Base-by-base conservation (phyloP, 176 grass and related monocot genomes). In the Alloteropsis semialata region DNA sequence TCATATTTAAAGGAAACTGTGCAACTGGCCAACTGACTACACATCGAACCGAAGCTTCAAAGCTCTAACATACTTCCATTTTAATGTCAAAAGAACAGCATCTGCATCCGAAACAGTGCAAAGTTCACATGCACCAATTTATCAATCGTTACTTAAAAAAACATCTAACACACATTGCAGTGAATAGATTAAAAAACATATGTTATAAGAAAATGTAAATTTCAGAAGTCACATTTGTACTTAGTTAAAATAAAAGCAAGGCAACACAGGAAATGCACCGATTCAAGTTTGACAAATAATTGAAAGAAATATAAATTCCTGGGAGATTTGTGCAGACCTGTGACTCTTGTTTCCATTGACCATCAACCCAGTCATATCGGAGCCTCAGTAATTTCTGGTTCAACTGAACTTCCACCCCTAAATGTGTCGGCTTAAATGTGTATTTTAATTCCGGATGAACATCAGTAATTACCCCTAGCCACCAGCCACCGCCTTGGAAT, bases 401-500 rank as follows among this genome's bases (percentile, higher is more conserved):
- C 62, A 94, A 84, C 70, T 89, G 53, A 71, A 86, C 87, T 65
- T 94, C 89, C 45, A 77, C 82, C 53, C 79, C 74, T n/a, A 49
- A 88, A 78, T 90, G 65, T 71, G 39, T 27, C 30, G 66, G 76
- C 59, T 86, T 84, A 55, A 88, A 87, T 76, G 76, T 79, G 70
- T 88, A 97, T 7, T 30, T 58, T 58, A 59, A 71, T 25, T 82
- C 44, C 6, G 65, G 53, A 76, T 75, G 73, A 80, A 92, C 58
- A 30, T 91, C 84, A 41, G 82, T 85, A 48, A 97, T 76, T 7
- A 83, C 53, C 18, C 89, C 89, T 43, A 71, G 68, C 85, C 89
- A 94, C 92, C 94, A 97, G 57, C 83, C 85, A 81, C 79, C 67
- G 17, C 55, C 69, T 62, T 89, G 71, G 71, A 90, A 92, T 44